Percentiles rank a stretch among this genome's conserved stretches.
Conservation (phyloP, 78 protist genomes). For the Creolimax fragrantissima region DNA sequence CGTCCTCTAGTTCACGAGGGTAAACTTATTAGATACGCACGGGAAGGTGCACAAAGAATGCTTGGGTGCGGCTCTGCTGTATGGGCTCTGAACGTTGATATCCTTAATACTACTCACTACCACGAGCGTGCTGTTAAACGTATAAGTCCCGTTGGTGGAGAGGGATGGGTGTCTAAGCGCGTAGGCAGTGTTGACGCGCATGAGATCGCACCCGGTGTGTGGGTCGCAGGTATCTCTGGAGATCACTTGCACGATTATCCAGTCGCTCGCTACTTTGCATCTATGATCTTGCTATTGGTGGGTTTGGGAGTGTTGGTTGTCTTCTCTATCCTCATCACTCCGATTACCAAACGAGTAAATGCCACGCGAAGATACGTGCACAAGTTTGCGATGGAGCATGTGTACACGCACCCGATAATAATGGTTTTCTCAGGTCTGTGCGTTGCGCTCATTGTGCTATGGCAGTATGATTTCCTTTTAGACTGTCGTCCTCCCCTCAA, state of each 20-base stretch:
- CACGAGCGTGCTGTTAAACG: not conserved
- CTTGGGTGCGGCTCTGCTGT: not conserved
- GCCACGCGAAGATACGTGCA: not conserved
- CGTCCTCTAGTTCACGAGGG: not conserved
- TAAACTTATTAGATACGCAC: not conserved
- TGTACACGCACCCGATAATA: not conserved
- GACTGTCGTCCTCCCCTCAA: not conserved
- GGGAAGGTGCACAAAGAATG: not conserved
- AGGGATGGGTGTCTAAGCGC: not conserved
- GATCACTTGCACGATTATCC: not conserved
- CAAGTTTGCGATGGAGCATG: not conserved
- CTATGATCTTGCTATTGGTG: not conserved
- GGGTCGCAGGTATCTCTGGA: not conserved
- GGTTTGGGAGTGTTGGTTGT: not conserved
- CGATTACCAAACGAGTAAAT: not conserved
- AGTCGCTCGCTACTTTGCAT: not conserved
- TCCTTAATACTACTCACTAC: not conserved
- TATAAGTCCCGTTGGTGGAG: not conserved
- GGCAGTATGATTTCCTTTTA: not conserved
- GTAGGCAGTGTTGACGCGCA: not conserved
- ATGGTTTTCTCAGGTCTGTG: not conserved
- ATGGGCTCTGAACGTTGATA: not conserved
- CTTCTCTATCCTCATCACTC: not conserved
- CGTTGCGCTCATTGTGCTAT: not conserved
- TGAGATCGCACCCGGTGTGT: not conserved